Percentiles rank a stretch among this genome's conserved stretches.
Evolutionary conservation across 306 rosid species (phyloP).

Genomic region (Glycine soja): DNA sequence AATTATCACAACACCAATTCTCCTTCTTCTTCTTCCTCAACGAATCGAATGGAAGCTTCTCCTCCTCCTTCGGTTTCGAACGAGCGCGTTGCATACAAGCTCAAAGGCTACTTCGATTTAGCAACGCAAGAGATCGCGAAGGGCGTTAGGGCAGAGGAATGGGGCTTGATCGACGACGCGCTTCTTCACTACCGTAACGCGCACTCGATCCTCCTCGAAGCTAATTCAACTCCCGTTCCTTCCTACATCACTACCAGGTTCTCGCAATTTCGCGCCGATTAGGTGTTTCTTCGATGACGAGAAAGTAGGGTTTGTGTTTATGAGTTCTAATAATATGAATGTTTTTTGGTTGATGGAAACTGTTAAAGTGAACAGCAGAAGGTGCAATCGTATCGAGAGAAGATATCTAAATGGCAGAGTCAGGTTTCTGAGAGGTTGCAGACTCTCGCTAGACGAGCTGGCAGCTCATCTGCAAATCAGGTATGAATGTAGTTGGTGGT

Average conservation of each 20-base stretch:
- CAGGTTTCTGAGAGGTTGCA: slow-evolving; percentile 88
- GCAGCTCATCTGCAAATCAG: slow-evolving; percentile 67
- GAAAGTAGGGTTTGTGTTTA: not conserved
- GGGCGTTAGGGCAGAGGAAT: slow-evolving; percentile 96
- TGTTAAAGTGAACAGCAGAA: slow-evolving; percentile 79
- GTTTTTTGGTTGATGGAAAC: slow-evolving; percentile 25
- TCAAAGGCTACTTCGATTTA: slow-evolving; percentile 86
- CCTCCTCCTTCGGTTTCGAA: slow-evolving; percentile 67
- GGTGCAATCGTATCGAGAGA: slow-evolving; percentile 83
- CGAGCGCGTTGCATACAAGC: slow-evolving; percentile 92
- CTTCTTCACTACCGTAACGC: slow-evolving; percentile 78
- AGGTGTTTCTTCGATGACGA: not conserved
- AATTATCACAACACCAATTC: not conserved
- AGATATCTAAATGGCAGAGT: slow-evolving; percentile 92
- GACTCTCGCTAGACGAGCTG: slow-evolving; percentile 75
- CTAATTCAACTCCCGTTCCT: slow-evolving; percentile 77
- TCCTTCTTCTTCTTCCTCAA: slow-evolving; percentile 40
- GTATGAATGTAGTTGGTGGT: slow-evolving; percentile 45
- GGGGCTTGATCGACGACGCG: slow-evolving; percentile 89
- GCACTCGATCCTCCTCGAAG: slow-evolving; percentile 79
- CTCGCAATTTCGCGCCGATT: not conserved
- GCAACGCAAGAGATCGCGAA: slow-evolving; percentile 90
- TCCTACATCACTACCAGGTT: slow-evolving; percentile 81
- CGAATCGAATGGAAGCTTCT: slow-evolving; percentile 64
- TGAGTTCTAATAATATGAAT: not conserved